A percentile compares a stretch with the other conserved stretches of the same genome.
phyloP scores from a whole-genome alignment of 805 yeast genomes.

The Zygotorulaspora danielsina region DNA sequence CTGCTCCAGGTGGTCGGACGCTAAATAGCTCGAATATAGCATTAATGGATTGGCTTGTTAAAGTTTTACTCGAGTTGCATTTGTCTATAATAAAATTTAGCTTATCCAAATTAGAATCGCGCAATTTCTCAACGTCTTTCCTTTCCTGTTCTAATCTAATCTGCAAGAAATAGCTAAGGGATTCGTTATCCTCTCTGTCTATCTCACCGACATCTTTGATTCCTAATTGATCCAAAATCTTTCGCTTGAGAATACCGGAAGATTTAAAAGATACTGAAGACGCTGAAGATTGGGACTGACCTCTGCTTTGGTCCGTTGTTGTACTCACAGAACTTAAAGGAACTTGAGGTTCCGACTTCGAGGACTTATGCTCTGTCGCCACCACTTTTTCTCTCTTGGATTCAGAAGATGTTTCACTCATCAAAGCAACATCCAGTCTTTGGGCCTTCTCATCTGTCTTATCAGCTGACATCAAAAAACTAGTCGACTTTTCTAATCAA shows the following conservation, averaged over 20 bases:
- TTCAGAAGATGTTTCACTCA: background rate
- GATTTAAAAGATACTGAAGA: background rate
- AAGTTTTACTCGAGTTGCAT: slow-evolving; percentile 17
- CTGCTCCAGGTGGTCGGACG: background rate
- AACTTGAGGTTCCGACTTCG: background rate
- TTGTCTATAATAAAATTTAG: slow-evolving; percentile 20
- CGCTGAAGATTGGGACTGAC: background rate
- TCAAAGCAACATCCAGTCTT: background rate
- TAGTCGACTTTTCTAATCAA: background rate
- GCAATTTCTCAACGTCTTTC: slow-evolving; percentile 20
- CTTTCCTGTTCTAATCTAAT: slow-evolving; percentile 20
- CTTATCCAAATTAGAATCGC: slow-evolving; percentile 20
- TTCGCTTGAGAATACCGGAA: slow-evolving; percentile 1
- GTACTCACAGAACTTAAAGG: background rate
- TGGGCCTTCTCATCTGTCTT: background rate
- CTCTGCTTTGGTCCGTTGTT: background rate
- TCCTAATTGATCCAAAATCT: slow-evolving; percentile 14
- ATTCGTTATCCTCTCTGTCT: slow-evolving; percentile 8
- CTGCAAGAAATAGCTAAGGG: slow-evolving; percentile 17
- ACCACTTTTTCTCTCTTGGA: background rate
- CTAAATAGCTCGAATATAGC: slow-evolving; percentile 5
- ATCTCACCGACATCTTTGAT: slow-evolving; percentile 8
- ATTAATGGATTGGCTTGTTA: slow-evolving; percentile 17
- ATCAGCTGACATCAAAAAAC: background rate
- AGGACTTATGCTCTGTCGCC: background rate